A percentile compares a stretch with the other conserved stretches of the same genome.
Conservation (phyloP, 495 filamentous ascomycete species). For the Terfezia claveryi region DNA sequence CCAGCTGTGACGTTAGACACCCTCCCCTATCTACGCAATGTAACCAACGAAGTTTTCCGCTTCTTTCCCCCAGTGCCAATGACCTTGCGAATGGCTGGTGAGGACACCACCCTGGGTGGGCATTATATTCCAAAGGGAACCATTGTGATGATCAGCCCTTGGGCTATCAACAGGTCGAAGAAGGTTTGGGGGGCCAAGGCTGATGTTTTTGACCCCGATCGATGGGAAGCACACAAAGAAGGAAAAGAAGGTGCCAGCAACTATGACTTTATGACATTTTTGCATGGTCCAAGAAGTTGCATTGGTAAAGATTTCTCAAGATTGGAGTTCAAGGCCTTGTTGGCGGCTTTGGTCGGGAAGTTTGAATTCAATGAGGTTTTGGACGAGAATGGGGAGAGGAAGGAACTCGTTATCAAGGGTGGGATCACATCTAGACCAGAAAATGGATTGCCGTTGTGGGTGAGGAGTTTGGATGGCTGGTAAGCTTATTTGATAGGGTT, state of each 20-base stretch:
- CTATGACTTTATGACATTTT: slow-evolving; percentile 38
- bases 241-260: slow-evolving; percentile 26
- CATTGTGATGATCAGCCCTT: slow-evolving; percentile 39
- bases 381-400: slow-evolving; percentile 30
- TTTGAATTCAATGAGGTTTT: slow-evolving; percentile 45
- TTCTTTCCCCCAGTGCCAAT: slow-evolving; percentile 27
- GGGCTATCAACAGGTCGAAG: slow-evolving; percentile 36
- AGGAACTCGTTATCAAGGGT: slow-evolving; percentile 34
- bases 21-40: slow-evolving; percentile 34
- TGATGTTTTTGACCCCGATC: slow-evolving; percentile 34
- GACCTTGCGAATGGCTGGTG: slow-evolving; percentile 40
- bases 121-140: slow-evolving; percentile 37
- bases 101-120: slow-evolving; percentile 42
- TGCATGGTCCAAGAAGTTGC: slow-evolving; percentile 38
- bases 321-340: slow-evolving; percentile 58
- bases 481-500: slow-evolving; percentile 16
- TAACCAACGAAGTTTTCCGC: slow-evolving; percentile 28
- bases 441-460: slow-evolving; percentile 40
- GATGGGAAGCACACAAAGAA: slow-evolving; percentile 29
- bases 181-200: slow-evolving; percentile 39
- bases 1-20: slow-evolving; percentile 16
- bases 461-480: slow-evolving; percentile 42
- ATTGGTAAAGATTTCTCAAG: slow-evolving; percentile 58
- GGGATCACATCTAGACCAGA: slow-evolving; percentile 40
- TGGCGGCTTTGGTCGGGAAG: slow-evolving; percentile 52